phyloP scores from a whole-genome alignment of 208 protist species.

The Wallacemonas collosoma region DNA sequence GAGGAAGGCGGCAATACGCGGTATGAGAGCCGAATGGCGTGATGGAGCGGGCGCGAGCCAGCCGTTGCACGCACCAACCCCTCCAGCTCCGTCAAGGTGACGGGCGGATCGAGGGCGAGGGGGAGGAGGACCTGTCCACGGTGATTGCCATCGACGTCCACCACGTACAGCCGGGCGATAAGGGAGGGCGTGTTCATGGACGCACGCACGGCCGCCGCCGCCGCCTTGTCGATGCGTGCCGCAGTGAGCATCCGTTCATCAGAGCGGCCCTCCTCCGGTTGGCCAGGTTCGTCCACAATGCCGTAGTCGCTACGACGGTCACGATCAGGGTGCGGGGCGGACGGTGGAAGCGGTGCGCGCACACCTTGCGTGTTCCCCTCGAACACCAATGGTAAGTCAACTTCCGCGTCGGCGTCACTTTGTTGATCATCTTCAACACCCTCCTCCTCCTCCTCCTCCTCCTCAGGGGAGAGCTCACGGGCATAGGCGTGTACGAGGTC shows the following conservation, averaged over 20 bases:
- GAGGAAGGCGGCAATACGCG: constrained; percentile 25
- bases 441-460: background rate
- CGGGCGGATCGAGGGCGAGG: constrained; percentile 28
- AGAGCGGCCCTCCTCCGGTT: no score
- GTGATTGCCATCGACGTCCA: constrained; percentile 2
- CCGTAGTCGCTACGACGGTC: background rate
- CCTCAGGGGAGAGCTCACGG: background rate
- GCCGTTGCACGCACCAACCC: constrained; percentile 32
- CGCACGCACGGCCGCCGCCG: constrained; percentile 10
- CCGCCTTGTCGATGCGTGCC: background rate
- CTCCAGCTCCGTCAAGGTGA: constrained; percentile 36
- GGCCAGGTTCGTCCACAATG: background rate
- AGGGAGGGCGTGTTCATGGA: background rate
- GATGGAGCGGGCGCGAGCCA: constrained; percentile 26
- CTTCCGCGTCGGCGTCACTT: constrained; percentile 3
- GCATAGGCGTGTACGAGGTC: constrained; percentile 14
- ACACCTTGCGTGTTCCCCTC: background rate
- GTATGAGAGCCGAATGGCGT: constrained; percentile 43
- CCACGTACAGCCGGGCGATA: constrained; percentile 10
- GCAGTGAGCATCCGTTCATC: no score
- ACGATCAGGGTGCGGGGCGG: background rate
- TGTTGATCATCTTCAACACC: background rate
- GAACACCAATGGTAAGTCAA: background rate
- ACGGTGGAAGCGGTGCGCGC: background rate
- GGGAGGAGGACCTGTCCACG: constrained; percentile 15